A percentile compares a stretch with the other conserved stretches of the same genome.
Evolutionary conservation across 1,284 basidiomycete species (phyloP).

Genomic region (Anthracocystis walkeri): DNA sequence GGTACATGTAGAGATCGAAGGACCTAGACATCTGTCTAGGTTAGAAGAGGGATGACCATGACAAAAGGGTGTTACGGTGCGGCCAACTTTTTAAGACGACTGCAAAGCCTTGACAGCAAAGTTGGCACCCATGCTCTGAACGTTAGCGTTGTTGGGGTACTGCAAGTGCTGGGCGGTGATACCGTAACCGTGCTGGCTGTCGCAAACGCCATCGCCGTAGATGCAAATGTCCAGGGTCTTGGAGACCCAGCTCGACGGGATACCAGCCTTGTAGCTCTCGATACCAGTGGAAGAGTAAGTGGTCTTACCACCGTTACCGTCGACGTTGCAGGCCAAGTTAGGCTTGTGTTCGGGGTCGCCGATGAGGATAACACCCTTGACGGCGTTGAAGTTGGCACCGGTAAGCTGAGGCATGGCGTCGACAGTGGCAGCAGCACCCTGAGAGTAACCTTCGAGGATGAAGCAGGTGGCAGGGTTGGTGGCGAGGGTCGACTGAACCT

Average conservation of each 20-base stretch:
- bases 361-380: constrained; percentile 67
- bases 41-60: neutral
- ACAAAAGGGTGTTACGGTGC: neutral
- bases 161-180: constrained; percentile 59
- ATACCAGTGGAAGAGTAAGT: constrained; percentile 55
- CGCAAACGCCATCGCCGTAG: constrained; percentile 65
- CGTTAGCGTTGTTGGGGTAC: constrained; percentile 46
- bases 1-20: no score
- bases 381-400: constrained; percentile 49
- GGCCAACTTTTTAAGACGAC: neutral
- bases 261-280: constrained; percentile 21
- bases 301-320: constrained; percentile 57
- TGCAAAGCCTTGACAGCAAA: constrained; percentile 46
- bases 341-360: constrained; percentile 66
- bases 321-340: constrained; percentile 64
- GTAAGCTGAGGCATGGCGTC: constrained; percentile 57
- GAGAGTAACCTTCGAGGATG: constrained; percentile 52
- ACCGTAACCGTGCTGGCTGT: constrained; percentile 48
- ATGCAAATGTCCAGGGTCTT: constrained; percentile 67
- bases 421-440: constrained; percentile 67
- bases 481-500: constrained; percentile 22
- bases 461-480: constrained; percentile 39
- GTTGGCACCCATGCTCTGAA: constrained; percentile 55
- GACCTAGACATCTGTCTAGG: no score
- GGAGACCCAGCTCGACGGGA: constrained; percentile 54